Evolutionary conservation across 441 rosid genomes (phyloP).

Genomic region (Isatis lusitanica): DNA sequence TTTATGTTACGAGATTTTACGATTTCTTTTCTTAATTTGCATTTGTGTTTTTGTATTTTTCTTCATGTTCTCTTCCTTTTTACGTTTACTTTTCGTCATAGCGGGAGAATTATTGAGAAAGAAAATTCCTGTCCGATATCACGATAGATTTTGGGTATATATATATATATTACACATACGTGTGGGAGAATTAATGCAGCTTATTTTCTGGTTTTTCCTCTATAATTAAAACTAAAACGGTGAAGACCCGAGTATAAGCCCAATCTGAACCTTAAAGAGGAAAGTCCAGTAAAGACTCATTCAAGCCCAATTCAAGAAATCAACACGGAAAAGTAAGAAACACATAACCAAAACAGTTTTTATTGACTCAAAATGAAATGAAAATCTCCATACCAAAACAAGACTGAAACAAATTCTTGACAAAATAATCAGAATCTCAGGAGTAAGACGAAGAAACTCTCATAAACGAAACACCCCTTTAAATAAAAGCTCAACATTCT

Average conservation of each 20-base stretch:
- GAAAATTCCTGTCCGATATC: too few relatives aligned
- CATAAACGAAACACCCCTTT: neutral
- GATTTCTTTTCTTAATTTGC: too few relatives aligned
- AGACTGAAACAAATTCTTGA: conserved; percentile 1
- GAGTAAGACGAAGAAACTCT: neutral
- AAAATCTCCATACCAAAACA: conserved; percentile 13
- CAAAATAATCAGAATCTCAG: neutral
- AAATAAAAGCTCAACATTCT: neutral
- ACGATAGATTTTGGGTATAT: too few relatives aligned
- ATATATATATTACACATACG: neutral
- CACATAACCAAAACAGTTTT: conserved; percentile 4
- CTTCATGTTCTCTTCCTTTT: too few relatives aligned
- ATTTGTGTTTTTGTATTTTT: too few relatives aligned
- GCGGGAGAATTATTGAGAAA: too few relatives aligned
- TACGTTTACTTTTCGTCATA: too few relatives aligned
- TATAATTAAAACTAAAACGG: neutral
- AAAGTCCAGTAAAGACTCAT: neutral
- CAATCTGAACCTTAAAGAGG: neutral
- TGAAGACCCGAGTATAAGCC: neutral
- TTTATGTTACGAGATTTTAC: too few relatives aligned
- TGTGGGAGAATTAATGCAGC: neutral
- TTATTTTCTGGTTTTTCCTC: neutral
- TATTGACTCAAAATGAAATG: neutral
- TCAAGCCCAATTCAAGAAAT: neutral
- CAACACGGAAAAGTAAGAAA: neutral